Evolutionary conservation across 106 monocot species (phyloP).

Genomic region (Dendrobium chrysotoxum): DNA sequence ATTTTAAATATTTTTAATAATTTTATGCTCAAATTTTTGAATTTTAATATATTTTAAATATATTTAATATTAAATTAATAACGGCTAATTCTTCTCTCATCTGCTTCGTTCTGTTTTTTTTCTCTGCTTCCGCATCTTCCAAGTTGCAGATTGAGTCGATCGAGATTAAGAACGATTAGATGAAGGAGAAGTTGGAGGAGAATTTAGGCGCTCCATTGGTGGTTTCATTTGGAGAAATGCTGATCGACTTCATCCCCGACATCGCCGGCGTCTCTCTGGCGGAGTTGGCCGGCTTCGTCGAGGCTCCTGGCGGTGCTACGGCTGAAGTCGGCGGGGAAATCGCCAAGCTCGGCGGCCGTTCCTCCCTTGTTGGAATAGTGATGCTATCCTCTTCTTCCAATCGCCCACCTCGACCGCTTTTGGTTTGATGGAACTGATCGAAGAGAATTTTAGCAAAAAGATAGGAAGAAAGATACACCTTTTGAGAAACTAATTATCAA

Average conservation of each 20-base stretch:
- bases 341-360: conserved; percentile 10
- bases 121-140: neutral
- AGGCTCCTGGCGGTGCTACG: conserved; percentile 18
- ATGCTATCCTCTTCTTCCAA: no score
- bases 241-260: conserved; percentile 18
- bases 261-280: conserved; percentile 9
- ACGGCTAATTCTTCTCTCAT: no score
- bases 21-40: no score
- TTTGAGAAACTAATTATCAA: no score
- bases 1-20: no score
- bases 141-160: neutral
- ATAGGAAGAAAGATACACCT: no score
- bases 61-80: no score
- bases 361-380: conserved; percentile 14
- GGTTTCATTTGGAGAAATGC: conserved; percentile 6
- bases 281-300: conserved; percentile 9
- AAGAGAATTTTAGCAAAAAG: no score
- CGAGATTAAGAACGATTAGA: neutral
- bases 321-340: conserved; percentile 17
- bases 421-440: no score
- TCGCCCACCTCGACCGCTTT: no score
- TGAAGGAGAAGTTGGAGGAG: neutral
- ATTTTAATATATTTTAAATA: no score
- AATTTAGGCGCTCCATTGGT: neutral
- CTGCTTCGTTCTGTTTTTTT: no score